phyloP scores from a whole-genome alignment of 768 basidiomycete genomes.

The Macrolepiota albuminosa region DNA sequence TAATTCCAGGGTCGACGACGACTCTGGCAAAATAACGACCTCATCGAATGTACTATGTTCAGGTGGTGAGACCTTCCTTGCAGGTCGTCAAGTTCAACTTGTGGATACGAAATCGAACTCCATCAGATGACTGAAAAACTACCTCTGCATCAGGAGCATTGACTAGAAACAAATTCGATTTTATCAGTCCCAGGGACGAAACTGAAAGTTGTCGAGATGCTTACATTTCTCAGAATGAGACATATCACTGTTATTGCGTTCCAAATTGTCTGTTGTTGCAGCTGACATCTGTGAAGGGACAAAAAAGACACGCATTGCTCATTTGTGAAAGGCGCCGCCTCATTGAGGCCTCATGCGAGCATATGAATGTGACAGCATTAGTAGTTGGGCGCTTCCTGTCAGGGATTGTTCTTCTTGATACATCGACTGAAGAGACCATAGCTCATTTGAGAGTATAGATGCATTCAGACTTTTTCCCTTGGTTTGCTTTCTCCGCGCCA shows the following conservation, averaged over 20 bases:
- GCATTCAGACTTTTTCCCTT: too few relatives aligned
- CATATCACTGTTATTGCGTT: not conserved
- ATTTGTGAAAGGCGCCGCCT: not conserved
- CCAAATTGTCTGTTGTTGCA: not conserved
- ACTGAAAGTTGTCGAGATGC: not conserved
- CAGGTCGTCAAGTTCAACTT: slow-evolving; percentile 1
- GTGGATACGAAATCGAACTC: slow-evolving; percentile 7
- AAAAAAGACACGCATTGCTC: not conserved
- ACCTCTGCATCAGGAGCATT: slow-evolving; percentile 7
- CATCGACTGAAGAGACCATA: not conserved
- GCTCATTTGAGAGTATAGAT: not conserved
- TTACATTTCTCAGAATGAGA: not conserved
- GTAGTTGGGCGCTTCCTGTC: not conserved
- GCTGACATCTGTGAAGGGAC: not conserved
- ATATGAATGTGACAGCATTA: not conserved
- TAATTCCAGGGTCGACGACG: slow-evolving; percentile 7
- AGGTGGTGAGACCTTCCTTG: slow-evolving; percentile 5
- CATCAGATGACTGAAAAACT: slow-evolving; percentile 5
- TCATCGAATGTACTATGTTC: slow-evolving; percentile 6
- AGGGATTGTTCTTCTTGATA: not conserved
- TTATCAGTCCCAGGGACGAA: not conserved
- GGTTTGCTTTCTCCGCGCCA: too few relatives aligned
- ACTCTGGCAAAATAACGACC: slow-evolving; percentile 10
- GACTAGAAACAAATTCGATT: not conserved
- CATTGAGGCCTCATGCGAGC: not conserved